Base-by-base conservation (phyloP, 495 filamentous ascomycete genomes). In the Hyaloscypha bicolor region DNA sequence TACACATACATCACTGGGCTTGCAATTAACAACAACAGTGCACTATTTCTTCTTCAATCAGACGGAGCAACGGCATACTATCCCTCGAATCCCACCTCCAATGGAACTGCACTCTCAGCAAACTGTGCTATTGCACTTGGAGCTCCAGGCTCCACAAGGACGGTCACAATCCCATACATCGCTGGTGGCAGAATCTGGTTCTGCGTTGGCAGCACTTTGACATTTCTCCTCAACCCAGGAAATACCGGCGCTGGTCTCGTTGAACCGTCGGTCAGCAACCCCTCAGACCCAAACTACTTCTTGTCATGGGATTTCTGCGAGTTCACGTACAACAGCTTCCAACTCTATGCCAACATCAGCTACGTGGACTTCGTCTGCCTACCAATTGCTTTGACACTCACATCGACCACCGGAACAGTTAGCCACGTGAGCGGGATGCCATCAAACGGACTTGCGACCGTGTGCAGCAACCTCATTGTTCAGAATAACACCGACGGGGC, bases 321-420 rank as follows among this genome's bases (percentile, higher is more conserved):
- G 73, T 91, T 93, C 76, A 93, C 90, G 4, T 90, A 82, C 78
- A 91, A 91, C 77, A 72, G 71, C 53, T 63, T 76, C 14, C 85
- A 92, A 76, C 80, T 92, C 2, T 93, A 89, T 72, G 88, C 84
- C 63, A 93, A 93, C 71, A 90, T 93, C 70, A 83, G 79, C 62
- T 89, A 88, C 69, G 90, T 93, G 56, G 90, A 93, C 77, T 92
- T 92, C 69, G 85, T 91, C 39, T 79, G 80, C 57, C 68, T 91
- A 6, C 90, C 90, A 12, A 85, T 92, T 62, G 82, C 86, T 9
- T 78, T 92, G 29, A 76, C 82, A 30, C 80, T 92, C 11, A 78
- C 78, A 37, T 85, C 82, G 70, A 79, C 81, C 3, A 74, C 78
- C 6, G 84, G 84, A n/a, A 62, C 69, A 2, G 79, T 75, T 0